A percentile compares a stretch with the other conserved stretches of the same genome.
Conservation (phyloP, 495 filamentous ascomycete genomes). For the Aspergillus conjunctus region DNA sequence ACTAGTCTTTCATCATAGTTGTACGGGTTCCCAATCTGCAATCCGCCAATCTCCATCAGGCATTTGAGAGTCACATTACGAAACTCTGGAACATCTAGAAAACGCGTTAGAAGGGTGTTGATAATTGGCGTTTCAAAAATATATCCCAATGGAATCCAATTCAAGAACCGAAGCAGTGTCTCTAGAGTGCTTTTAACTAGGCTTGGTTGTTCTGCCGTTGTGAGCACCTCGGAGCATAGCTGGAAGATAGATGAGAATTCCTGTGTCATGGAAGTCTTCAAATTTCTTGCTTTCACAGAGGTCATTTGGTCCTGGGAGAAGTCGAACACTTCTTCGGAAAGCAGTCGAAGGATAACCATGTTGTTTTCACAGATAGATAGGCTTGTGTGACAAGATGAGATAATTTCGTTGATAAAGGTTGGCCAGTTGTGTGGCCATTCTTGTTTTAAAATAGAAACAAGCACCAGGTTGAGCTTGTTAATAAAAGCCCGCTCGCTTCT, state of each 20-base stretch:
- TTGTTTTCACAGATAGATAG: conserved; percentile 99
- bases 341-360: conserved; percentile 93
- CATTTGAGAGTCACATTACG: conserved; percentile 96
- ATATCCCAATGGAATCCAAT: conserved; percentile 98
- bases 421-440: conserved; percentile 99
- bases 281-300: conserved; percentile 87
- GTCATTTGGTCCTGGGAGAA: conserved; percentile 99
- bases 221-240: conserved; percentile 90
- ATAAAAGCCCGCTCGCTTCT: conserved; percentile 79
- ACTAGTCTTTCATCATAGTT: conserved; percentile 92
- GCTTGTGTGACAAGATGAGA: conserved; percentile 89
- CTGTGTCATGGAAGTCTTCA: conserved; percentile 97
- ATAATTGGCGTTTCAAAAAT: conserved; percentile 98
- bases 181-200: conserved; percentile 92
- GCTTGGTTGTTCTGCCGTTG: conserved; percentile 81
- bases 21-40: conserved; percentile 76
- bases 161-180: conserved; percentile 92
- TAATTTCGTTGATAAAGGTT: conserved; percentile 99
- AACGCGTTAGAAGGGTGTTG: conserved; percentile 86
- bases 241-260: conserved; percentile 98
- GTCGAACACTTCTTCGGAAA: conserved; percentile 98
- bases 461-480: conserved; percentile 96
- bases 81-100: conserved; percentile 88
- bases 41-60: conserved; percentile 92
- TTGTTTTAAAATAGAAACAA: conserved; percentile 97